Conservation (phyloP, 2,329 filamentous ascomycete species). For the Trichophyton equinum region DNA sequence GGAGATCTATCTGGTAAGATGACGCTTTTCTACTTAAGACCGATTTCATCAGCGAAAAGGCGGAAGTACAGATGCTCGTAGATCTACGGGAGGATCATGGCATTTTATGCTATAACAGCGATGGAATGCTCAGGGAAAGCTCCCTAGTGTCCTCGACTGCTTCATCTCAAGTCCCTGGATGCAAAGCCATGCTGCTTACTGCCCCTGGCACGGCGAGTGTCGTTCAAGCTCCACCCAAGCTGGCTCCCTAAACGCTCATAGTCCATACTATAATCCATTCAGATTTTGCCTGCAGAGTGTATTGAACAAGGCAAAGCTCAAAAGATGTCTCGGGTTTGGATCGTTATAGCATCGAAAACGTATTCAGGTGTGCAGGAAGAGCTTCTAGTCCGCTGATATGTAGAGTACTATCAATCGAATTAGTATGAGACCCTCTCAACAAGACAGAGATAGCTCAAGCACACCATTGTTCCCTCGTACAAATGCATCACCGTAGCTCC, state of each 20-base stretch:
- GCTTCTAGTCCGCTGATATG: constrained; percentile 10
- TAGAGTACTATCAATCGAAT: constrained; percentile 9
- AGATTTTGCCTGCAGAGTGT: no score
- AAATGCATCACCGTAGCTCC: constrained; percentile 87
- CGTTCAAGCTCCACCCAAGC: neutral
- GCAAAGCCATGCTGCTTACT: neutral
- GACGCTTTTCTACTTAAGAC: neutral
- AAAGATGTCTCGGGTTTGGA: no score
- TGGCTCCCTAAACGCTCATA: neutral
- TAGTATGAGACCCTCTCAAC: neutral
- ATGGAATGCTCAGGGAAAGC: neutral
- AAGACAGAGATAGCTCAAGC: constrained; percentile 8
- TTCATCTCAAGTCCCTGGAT: neutral
- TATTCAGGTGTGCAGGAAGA: neutral
- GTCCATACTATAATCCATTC: neutral
- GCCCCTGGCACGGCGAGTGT: neutral
- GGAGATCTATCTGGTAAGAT: neutral
- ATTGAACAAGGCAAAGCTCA: neutral
- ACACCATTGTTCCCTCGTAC: constrained; percentile 90
- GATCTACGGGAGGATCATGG: no score
- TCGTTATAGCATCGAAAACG: neutral
- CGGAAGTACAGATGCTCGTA: no score
- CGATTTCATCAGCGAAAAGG: no score
- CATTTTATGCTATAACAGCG: neutral
- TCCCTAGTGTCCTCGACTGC: neutral